Percentiles rank a stretch among this genome's conserved stretches.
Evolutionary conservation across 2,329 filamentous ascomycete genomes (phyloP).

Genomic region (Alternaria metachromatica): DNA sequence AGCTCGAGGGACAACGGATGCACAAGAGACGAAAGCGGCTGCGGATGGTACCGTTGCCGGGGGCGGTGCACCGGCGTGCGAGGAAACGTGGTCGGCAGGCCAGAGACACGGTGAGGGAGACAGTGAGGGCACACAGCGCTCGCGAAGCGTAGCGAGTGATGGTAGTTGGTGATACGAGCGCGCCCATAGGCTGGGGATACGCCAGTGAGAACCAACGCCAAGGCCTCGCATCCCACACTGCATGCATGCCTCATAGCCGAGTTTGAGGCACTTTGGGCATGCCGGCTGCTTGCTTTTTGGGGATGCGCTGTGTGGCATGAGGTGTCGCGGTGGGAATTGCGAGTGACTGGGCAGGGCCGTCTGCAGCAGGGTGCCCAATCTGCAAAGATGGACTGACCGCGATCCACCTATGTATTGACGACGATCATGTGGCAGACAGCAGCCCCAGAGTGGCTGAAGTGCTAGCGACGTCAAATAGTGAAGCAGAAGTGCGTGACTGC

Average conservation of each 20-base stretch:
- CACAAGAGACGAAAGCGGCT: conserved; percentile 29
- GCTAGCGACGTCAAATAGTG: not conserved
- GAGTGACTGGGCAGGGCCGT: conserved; percentile 6
- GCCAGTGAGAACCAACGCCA: conserved; percentile 32
- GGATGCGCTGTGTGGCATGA: conserved; percentile 16
- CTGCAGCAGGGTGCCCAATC: not conserved
- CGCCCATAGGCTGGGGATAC: conserved; percentile 19
- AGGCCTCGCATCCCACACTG: conserved; percentile 24
- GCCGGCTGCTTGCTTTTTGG: conserved; percentile 27
- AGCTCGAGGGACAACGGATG: conserved; percentile 33
- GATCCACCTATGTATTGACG: not conserved
- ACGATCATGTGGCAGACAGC: not conserved
- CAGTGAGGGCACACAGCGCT: conserved; percentile 26
- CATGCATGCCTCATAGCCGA: conserved; percentile 32
- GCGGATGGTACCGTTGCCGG: conserved; percentile 34
- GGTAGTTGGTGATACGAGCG: conserved; percentile 36
- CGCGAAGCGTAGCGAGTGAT: conserved; percentile 28
- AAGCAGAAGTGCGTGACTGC: not conserved
- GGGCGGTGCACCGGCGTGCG: conserved; percentile 18
- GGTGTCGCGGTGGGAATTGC: conserved; percentile 5
- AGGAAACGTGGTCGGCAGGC: conserved; percentile 40
- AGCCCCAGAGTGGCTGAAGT: not conserved
- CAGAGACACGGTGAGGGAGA: conserved; percentile 25
- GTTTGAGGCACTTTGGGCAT: conserved; percentile 15
- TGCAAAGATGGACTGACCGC: not conserved